These are phyloP conservation scores for Candida maesae DNA, from an alignment of 805 yeast species.

Conservation along the genomic window DNA sequence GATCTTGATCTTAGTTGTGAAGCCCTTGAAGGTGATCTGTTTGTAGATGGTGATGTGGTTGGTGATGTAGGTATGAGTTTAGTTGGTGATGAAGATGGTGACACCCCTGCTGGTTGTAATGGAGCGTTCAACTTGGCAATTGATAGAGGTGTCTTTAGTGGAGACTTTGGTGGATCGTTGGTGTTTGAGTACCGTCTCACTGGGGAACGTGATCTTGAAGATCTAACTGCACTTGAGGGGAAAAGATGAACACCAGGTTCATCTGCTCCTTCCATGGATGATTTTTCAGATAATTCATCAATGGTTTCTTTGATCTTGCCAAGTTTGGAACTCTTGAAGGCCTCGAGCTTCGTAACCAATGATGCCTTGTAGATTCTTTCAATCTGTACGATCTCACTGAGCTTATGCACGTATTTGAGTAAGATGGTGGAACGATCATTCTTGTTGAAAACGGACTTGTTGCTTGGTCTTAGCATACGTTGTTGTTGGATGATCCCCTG, in stretches of 20 bases:
- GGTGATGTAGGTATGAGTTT: constrained; percentile 15
- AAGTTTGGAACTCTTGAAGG: constrained; percentile 7
- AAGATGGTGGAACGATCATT: constrained; percentile 45
- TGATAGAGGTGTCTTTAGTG: constrained; percentile 10
- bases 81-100: background rate
- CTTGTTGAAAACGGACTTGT: constrained; percentile 28
- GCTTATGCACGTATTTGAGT: constrained; percentile 40
- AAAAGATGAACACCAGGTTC: constrained; percentile 19
- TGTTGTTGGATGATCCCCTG: constrained; percentile 31
- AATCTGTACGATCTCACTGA: constrained; percentile 64
- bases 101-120: constrained; percentile 2
- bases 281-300: constrained; percentile 5
- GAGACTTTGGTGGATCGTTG: constrained; percentile 7
- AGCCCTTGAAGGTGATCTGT: too few relatives aligned
- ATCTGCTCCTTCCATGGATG: constrained; percentile 6
- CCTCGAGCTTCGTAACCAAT: constrained; percentile 20
- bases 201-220: constrained; percentile 23
- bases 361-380: constrained; percentile 55
- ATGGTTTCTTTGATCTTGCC: constrained; percentile 15
- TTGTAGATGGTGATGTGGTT: constrained; percentile 16
- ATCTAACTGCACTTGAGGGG: constrained; percentile 17
- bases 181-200: constrained; percentile 18
- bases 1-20: constrained; percentile 24
- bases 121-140: constrained; percentile 16
- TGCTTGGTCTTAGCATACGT: constrained; percentile 21